Conservation (phyloP, 306 rosid species). For the Fagus sylvatica region DNA sequence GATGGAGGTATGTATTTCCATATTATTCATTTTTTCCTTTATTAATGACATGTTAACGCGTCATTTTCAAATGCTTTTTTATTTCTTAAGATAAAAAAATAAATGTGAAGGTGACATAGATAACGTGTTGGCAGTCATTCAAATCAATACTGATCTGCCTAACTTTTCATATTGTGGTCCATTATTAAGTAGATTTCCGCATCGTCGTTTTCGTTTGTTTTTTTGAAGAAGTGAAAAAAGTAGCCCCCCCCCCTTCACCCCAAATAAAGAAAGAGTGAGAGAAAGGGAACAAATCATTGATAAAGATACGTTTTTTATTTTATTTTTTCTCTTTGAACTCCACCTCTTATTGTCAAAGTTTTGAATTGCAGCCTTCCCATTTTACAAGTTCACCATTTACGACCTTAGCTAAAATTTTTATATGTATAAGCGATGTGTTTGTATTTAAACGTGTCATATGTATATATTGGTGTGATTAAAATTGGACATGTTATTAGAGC, state of each 20-base stretch:
- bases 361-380: background rate
- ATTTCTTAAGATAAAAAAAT: background rate
- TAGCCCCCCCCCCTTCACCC: background rate
- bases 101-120: slow-evolving; percentile 1
- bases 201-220: slow-evolving; percentile 23
- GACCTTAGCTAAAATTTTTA: too few species aligned
- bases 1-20: slow-evolving; percentile 51
- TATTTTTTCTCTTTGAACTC: background rate
- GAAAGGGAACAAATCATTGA: background rate
- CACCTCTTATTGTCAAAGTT: background rate
- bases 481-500: background rate
- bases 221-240: background rate
- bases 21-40: background rate
- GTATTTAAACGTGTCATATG: background rate
- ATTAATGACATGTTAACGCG: too few species aligned
- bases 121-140: slow-evolving; percentile 22
- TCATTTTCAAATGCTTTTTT: background rate
- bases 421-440: background rate
- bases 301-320: too few species aligned
- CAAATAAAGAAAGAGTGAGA: background rate
- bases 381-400: background rate
- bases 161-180: slow-evolving; percentile 17
- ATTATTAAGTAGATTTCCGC: background rate
- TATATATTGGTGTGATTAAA: background rate
- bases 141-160: background rate